Percentiles rank a stretch among this genome's conserved stretches.
These are phyloP conservation scores for Cyclotella kingstonii DNA, from an alignment of 108 stramenopile species.

Conservation along the genomic window DNA sequence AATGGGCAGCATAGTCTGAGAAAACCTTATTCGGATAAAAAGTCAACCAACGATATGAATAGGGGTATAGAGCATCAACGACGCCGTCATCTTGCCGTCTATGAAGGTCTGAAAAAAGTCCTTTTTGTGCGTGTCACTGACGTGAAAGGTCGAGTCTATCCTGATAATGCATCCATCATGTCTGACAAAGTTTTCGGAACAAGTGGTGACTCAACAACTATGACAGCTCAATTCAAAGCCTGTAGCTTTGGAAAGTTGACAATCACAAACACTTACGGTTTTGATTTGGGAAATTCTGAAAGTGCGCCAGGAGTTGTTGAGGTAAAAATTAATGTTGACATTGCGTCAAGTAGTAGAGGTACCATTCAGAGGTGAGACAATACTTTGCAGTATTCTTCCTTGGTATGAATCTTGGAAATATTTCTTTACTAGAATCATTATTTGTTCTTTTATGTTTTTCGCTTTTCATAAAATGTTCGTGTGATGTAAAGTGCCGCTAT, in stretches of 20 bases:
- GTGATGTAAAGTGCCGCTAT: neutral
- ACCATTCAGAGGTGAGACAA: conserved; percentile 2
- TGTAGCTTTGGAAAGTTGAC: conserved; percentile 38
- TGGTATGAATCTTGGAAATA: no score
- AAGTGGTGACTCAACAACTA: conserved; percentile 21
- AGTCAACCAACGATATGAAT: no score
- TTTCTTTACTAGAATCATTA: neutral
- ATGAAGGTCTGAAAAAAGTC: conserved; percentile 1
- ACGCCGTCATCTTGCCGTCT: conserved; percentile 3
- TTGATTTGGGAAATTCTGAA: neutral
- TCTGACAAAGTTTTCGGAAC: conserved; percentile 24
- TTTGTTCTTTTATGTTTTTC: neutral
- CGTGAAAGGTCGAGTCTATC: conserved; percentile 2
- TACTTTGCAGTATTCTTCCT: no score
- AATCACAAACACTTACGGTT: conserved; percentile 25
- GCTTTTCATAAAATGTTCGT: neutral
- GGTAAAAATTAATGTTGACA: conserved; percentile 20
- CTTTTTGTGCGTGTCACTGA: conserved; percentile 6
- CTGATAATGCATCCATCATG: conserved; percentile 7
- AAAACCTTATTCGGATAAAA: no score
- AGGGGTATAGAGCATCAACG: neutral
- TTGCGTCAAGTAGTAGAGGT: conserved; percentile 2
- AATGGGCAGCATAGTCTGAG: conserved; percentile 9
- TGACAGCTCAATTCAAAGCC: conserved; percentile 12
- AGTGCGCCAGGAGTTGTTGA: conserved; percentile 35